Base-by-base conservation (phyloP, 1,284 basidiomycete species). In the Limonomyces culmigenus region DNA sequence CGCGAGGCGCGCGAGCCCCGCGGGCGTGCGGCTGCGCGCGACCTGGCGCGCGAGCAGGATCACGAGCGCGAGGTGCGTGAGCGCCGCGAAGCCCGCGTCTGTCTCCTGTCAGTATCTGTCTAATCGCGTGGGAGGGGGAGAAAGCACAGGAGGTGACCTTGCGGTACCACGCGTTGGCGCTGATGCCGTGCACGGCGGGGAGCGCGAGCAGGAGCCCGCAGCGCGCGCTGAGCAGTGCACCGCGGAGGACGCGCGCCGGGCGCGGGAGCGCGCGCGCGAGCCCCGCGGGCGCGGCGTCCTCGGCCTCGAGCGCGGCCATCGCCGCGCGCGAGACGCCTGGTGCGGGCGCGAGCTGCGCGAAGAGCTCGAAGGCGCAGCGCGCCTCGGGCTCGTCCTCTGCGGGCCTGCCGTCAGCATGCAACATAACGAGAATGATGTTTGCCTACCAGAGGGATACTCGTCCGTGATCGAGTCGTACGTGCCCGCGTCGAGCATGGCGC, bases 111-210 rank as follows among this genome's bases (percentile, higher is more conserved):
- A 29, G 19, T 12, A 36, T 34, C 33, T 17, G 33, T 19, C 23
- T 18, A 15, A 29, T 29, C 4, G 36, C 38, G 40, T 36, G 18
- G 11, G 29, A n/a, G 17, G 12, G 11, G 15, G 38, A 5, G 16
- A 19, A 25, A 29, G 14, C 45, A 86, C 84, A 91, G 12, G 74
- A 78, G 2, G 80, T 78, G 19, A 84, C 74, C 56, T 85, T 86
- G 36, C 74, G 66, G 58, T 80, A 37, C 36, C 36, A 37, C 3
- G 8, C 6, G 10, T 17, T 32, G 10, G 30, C 16, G 16, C 30
- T 32, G 30, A 6, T 32, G 30, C 30, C 30, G 16, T 32, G 10
- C 10, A 17, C 30, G 10, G 8, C n/a, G 23, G 23, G 15, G 8
- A 32, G 6, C 30, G 10, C 15, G 8, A 32, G 8, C 27, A 83